Evolutionary conservation across 257 asterid species (phyloP), one percentile per base, ranked within the genome.

Genomic region (Agastache rugosa): DNA sequence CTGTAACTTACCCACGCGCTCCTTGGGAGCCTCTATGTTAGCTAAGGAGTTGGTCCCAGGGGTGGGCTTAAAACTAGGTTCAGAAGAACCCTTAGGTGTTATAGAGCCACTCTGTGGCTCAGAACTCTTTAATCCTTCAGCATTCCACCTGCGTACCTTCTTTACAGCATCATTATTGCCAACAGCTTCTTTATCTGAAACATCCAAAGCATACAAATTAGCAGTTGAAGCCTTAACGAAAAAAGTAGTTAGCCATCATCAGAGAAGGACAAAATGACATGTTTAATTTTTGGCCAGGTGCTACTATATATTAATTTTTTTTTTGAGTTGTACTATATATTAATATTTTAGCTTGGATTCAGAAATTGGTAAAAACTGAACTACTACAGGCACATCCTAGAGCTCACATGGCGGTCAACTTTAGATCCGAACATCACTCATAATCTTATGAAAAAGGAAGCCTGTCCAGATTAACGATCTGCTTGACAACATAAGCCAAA

Each of bases 81-180:
- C 81, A 47, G 83, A 72, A 53, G 79, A 75, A 70, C 83, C 84
- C 78, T 80, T 89, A 0, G 86, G 93, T 0, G 84, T 87, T 19
- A 74, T 58, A 62, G 87, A 76, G 60, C 75, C 88, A 77, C 81
- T 83, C 54, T 67, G 89, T 51, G 75, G 74, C 72, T 86, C 91
- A 37, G 88, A 78, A 45, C 73, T 83, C 71, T 85, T 86, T 16
- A 80, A 50, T 51, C 86, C 80, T 61, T 81, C 98, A 53, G 86
- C 54, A 67, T 86, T 89, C 92, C 91, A 87, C 76, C 87, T 77
- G 22, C 97, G 91, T 60, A 77, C 88, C 86, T 86, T 91, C 85
- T 93, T 93, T 25, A 42, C 79, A 23, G 78, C n/a, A 50, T 86
- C 96, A 85, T 77, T 82, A 82, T 78, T 78, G 76, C 77, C 82